Conservation (phyloP, 805 yeast species). For the Candida glaebosa region DNA sequence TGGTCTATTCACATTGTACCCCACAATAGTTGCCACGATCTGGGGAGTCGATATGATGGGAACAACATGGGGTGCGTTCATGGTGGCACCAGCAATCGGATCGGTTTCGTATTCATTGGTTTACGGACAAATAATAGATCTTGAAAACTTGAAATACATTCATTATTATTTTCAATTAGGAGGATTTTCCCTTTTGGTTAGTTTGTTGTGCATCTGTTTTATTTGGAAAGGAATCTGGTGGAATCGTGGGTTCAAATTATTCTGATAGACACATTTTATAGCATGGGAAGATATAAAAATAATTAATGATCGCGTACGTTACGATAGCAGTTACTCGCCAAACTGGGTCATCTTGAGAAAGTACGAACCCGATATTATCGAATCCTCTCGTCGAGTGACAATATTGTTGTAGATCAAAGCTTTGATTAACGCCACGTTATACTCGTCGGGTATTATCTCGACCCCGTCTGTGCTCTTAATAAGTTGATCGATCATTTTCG, state of each 20-base stretch:
- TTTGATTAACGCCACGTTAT: conserved; percentile 8
- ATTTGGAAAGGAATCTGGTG: conserved; percentile 31
- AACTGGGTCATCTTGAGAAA: conserved; percentile 5
- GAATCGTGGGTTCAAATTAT: conserved; percentile 23
- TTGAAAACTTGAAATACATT: conserved; percentile 10
- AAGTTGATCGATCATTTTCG: conserved; percentile 9
- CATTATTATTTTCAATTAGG: conserved; percentile 3
- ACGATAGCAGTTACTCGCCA: not conserved
- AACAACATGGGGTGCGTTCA: conserved; percentile 87
- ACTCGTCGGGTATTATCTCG: conserved; percentile 6
- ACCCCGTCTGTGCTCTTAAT: conserved; percentile 12
- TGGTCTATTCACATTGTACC: conserved; percentile 79
- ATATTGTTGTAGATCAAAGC: conserved; percentile 10
- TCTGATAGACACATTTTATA: conserved; percentile 12
- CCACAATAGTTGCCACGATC: conserved; percentile 74
- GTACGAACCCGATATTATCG: conserved; percentile 1
- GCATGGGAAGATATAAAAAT: not conserved
- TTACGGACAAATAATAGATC: conserved; percentile 65
- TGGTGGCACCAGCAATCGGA: conserved; percentile 86
- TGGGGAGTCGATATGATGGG: conserved; percentile 92
- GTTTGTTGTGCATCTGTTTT: conserved; percentile 20
- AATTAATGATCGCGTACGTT: not conserved
- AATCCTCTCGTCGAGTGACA: conserved; percentile 7
- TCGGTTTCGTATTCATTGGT: conserved; percentile 63
- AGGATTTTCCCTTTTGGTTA: conserved; percentile 10